phyloP scores from a whole-genome alignment of 805 yeast genomes.

The Wickerhamiella hasegawae region DNA sequence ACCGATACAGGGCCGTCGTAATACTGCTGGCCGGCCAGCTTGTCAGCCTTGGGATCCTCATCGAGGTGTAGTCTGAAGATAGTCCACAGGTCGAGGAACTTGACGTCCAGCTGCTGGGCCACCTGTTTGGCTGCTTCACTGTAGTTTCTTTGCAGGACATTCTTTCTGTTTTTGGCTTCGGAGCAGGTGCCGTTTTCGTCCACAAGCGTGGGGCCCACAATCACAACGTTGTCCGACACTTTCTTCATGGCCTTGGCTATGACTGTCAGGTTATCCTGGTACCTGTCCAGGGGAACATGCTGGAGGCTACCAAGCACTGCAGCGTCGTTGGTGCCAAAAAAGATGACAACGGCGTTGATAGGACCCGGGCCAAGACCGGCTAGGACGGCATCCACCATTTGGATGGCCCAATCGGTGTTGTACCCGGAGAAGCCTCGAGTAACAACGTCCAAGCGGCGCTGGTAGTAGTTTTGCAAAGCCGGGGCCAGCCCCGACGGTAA shows the following conservation, averaged over 20 bases:
- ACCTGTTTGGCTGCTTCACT: constrained; percentile 32
- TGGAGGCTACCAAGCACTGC: constrained; percentile 27
- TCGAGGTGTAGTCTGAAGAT: constrained; percentile 27
- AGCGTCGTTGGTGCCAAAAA: constrained; percentile 74
- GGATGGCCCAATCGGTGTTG: constrained; percentile 43
- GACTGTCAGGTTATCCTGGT: constrained; percentile 29
- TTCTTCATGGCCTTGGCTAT: constrained; percentile 28
- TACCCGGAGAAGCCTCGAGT: constrained; percentile 71
- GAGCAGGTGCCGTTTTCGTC: constrained; percentile 21
- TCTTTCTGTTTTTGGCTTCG: constrained; percentile 30
- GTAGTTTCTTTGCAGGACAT: constrained; percentile 32
- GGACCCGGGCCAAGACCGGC: constrained; percentile 24
- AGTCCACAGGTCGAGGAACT: constrained; percentile 41
- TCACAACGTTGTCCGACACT: constrained; percentile 33
- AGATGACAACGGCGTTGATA: constrained; percentile 33
- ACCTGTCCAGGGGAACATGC: constrained; percentile 37
- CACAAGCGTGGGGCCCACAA: constrained; percentile 48
- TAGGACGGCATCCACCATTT: constrained; percentile 35
- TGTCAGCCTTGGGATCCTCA: constrained; percentile 21
- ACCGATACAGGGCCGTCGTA: constrained; percentile 7
- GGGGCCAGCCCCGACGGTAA: constrained; percentile 31
- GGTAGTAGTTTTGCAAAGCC: constrained; percentile 30
- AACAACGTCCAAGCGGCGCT: constrained; percentile 48
- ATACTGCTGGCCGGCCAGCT: not conserved
- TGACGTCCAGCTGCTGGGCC: constrained; percentile 32